Evolutionary conservation across 2,329 filamentous ascomycete species (phyloP).

Genomic region (Monilinia vaccinii-corymbosi): DNA sequence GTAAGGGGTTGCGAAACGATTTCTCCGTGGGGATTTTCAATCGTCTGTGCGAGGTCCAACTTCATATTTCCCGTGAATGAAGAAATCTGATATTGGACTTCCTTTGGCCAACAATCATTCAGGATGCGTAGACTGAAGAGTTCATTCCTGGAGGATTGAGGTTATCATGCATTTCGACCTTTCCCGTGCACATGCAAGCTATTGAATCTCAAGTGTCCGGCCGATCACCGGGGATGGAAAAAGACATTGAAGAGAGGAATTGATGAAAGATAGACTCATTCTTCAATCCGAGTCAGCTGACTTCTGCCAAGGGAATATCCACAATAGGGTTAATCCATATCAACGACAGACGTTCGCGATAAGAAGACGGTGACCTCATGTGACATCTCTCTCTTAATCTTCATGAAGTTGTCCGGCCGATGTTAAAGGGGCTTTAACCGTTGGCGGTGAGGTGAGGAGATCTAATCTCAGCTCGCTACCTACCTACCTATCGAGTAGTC

Average conservation of each 20-base stretch:
- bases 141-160: background rate
- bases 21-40: background rate
- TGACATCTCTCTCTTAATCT: no score
- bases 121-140: background rate
- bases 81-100: background rate
- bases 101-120: background rate
- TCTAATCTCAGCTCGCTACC: no score
- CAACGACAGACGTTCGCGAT: background rate
- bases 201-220: background rate
- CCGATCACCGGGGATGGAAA: background rate
- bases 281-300: background rate
- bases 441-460: no score
- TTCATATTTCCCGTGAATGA: background rate
- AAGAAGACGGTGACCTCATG: no score
- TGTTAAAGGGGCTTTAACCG: no score
- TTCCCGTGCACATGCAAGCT: conserved; percentile 1
- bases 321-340: background rate
- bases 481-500: no score
- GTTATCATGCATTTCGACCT: background rate
- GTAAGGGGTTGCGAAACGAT: background rate
- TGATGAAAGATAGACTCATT: background rate
- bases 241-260: no score
- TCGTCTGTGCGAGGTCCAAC: background rate
- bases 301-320: background rate
- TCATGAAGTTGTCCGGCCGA: background rate